phyloP scores from a whole-genome alignment of 2,329 filamentous ascomycete species.

The Podosphaera xanthii region DNA sequence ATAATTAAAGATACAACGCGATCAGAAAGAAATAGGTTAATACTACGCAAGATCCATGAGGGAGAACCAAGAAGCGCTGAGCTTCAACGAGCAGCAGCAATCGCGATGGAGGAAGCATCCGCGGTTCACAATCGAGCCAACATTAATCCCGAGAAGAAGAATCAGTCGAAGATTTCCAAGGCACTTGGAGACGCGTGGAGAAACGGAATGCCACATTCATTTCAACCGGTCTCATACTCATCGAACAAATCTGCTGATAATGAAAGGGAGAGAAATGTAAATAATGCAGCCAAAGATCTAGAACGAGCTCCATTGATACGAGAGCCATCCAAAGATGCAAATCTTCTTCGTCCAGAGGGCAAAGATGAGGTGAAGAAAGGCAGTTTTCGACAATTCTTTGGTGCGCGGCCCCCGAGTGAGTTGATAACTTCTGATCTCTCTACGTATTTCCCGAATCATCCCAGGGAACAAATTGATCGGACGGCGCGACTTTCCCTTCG shows the following conservation, averaged over 20 bases:
- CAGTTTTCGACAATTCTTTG: conserved; percentile 62
- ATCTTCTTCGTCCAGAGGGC: conserved; percentile 5
- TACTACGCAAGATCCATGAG: conserved; percentile 76
- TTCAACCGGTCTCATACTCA: conserved; percentile 56
- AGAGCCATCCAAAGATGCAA: conserved; percentile 12
- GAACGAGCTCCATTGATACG: conserved; percentile 28
- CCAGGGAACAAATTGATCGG: conserved; percentile 82
- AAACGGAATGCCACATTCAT: conserved; percentile 55
- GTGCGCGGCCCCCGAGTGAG: conserved; percentile 81
- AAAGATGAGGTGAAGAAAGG: conserved; percentile 24
- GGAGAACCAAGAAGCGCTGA: conserved; percentile 77
- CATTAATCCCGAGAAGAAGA: conserved; percentile 39
- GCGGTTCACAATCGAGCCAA: conserved; percentile 44
- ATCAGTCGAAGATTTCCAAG: conserved; percentile 72
- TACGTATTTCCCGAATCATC: conserved; percentile 91
- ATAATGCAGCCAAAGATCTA: conserved; percentile 32
- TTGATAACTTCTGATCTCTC: conserved; percentile 90
- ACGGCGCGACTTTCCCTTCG: conserved; percentile 84
- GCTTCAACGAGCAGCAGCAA: conserved; percentile 65
- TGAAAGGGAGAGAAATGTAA: conserved; percentile 45
- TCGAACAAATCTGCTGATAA: conserved; percentile 16
- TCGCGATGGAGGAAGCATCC: conserved; percentile 70
- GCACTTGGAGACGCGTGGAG: conserved; percentile 73
- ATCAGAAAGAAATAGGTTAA: conserved; percentile 73
- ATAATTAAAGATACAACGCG: conserved; percentile 73